Conservation (phyloP, 148 eudicot genomes). For the Dysphania ambrosioides region DNA sequence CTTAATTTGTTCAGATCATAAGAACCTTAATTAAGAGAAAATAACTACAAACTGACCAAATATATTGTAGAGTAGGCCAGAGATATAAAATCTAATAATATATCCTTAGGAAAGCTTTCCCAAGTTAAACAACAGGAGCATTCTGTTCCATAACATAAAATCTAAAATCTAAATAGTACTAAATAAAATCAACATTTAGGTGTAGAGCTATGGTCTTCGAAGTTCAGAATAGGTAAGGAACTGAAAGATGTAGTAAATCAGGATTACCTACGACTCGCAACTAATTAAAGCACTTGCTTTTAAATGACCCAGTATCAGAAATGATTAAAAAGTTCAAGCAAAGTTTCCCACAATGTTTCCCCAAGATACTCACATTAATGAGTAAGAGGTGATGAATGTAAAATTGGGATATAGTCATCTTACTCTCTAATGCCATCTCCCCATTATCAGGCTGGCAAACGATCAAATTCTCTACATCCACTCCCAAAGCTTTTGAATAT, state of each 20-base stretch:
- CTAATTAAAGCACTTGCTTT: not conserved
- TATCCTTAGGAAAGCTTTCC: too few species aligned
- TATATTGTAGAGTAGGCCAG: not conserved
- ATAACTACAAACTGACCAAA: not conserved
- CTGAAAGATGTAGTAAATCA: not conserved
- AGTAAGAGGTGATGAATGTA: not conserved
- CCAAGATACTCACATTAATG: not conserved
- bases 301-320: not conserved
- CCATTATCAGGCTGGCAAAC: constrained; percentile 99
- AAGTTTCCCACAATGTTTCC: not conserved
- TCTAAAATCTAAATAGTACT: too few species aligned
- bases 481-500: constrained; percentile 86
- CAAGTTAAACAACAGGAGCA: too few species aligned
- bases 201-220: too few species aligned
- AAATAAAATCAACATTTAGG: too few species aligned
- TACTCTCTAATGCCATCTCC: constrained; percentile 99
- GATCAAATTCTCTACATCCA: constrained; percentile 91
- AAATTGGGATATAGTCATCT: constrained; percentile 21
- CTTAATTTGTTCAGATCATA: not conserved
- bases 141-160: too few species aligned
- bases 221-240: not conserved
- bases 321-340: not conserved
- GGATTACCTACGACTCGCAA: not conserved
- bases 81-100: too few species aligned
- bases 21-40: too few species aligned